Conservation (phyloP, 768 basidiomycete genomes). For the Leccinum olivaceopallidum region DNA sequence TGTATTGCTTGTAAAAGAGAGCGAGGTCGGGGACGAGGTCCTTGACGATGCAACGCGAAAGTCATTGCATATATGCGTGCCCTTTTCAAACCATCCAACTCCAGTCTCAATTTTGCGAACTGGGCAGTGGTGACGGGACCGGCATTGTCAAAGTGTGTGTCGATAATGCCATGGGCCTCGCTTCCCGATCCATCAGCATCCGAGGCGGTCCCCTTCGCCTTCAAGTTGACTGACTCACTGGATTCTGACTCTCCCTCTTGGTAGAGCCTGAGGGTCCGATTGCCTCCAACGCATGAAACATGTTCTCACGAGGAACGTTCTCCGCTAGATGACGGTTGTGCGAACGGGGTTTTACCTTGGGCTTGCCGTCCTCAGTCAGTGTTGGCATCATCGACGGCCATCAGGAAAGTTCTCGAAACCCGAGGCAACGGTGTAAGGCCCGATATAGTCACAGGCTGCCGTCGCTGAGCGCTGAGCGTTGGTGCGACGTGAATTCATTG, state of each 20-base stretch:
- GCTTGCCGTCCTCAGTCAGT: constrained; percentile 34
- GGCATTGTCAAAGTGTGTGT: constrained; percentile 20
- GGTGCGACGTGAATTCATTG: constrained; percentile 29
- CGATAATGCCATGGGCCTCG: constrained; percentile 6
- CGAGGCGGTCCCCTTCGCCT: constrained; percentile 25
- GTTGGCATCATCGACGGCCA: constrained; percentile 27
- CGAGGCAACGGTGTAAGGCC: constrained; percentile 14
- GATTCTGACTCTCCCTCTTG: constrained; percentile 40
- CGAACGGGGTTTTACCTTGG: constrained; percentile 28
- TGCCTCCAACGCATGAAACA: too few species aligned
- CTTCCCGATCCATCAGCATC: constrained; percentile 31
- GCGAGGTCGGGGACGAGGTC: constrained; percentile 93
- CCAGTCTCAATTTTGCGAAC: constrained; percentile 53
- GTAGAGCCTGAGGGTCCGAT: background rate
- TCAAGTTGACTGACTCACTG: constrained; percentile 27
- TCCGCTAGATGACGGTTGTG: constrained; percentile 25
- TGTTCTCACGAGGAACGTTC: constrained; percentile 16
- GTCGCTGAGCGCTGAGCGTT: constrained; percentile 22
- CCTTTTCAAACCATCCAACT: constrained; percentile 57
- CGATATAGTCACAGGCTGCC: constrained; percentile 18
- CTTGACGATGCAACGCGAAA: constrained; percentile 66
- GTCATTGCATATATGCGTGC: constrained; percentile 19
- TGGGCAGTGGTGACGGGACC: constrained; percentile 48
- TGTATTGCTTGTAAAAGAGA: constrained; percentile 99
- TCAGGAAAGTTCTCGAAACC: constrained; percentile 28